Conservation (phyloP, 768 basidiomycete species). For the Tricholoma flavovirens region DNA sequence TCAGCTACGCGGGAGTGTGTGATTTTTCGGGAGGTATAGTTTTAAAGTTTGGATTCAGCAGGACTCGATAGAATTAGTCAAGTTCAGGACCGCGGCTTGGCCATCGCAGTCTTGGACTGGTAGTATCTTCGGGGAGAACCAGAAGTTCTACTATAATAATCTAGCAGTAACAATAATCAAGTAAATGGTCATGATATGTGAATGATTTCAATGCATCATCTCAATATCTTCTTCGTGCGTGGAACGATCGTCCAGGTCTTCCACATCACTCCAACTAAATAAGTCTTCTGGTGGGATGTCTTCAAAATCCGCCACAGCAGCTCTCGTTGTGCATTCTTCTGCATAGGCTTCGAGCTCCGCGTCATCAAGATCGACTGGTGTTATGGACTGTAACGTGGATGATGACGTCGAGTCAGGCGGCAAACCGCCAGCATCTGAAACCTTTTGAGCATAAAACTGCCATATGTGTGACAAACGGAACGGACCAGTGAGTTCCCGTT, state of each 20-base stretch:
- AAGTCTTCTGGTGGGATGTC: slow-evolving; percentile 40
- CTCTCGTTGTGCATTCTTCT: slow-evolving; percentile 40
- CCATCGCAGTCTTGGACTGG: no score
- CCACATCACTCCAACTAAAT: slow-evolving; percentile 29
- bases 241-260: slow-evolving; percentile 14
- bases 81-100: no score
- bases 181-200: no score
- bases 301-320: slow-evolving; percentile 40
- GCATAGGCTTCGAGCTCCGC: slow-evolving; percentile 58
- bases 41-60: no score
- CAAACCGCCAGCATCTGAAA: neutral
- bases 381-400: slow-evolving; percentile 10
- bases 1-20: no score
- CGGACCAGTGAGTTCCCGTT: slow-evolving; percentile 45
- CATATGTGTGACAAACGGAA: neutral
- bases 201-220: slow-evolving; percentile 21
- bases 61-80: no score
- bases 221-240: slow-evolving; percentile 18
- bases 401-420: neutral
- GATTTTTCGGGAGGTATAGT: no score
- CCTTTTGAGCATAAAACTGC: neutral
- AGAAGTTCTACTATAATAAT: no score
- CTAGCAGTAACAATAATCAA: no score
- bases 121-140: no score
- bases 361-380: slow-evolving; percentile 45